phyloP scores from a whole-genome alignment of 1,284 basidiomycete species.

The Retiboletus flavoniger region DNA sequence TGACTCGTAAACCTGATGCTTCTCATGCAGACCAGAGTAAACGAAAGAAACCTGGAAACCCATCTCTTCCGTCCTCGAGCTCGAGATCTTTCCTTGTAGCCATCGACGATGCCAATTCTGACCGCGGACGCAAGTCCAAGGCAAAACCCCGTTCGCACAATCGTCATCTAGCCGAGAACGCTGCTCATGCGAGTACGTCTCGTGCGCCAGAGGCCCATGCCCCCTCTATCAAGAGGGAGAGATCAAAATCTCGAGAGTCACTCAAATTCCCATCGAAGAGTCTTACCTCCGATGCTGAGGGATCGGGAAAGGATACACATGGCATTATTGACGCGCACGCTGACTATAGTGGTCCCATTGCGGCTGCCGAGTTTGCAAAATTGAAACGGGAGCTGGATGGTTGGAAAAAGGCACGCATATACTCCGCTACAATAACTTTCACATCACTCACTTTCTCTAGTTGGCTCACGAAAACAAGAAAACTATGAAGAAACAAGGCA shows the following conservation, averaged over 20 bases:
- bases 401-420: constrained; percentile 48
- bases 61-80: constrained; percentile 15
- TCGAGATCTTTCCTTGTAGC: constrained; percentile 29
- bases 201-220: constrained; percentile 13
- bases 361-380: constrained; percentile 36
- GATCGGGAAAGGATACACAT: constrained; percentile 22
- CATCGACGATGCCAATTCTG: constrained; percentile 27
- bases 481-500: constrained; percentile 52
- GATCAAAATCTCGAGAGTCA: constrained; percentile 34
- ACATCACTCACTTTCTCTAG: constrained; percentile 36
- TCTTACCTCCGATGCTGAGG: constrained; percentile 28
- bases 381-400: constrained; percentile 43
- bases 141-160: constrained; percentile 29
- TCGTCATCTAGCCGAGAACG: constrained; percentile 29
- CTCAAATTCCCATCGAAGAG: constrained; percentile 19
- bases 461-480: constrained; percentile 50
- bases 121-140: constrained; percentile 35
- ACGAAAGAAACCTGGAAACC: constrained; percentile 31
- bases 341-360: constrained; percentile 29
- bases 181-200: constrained; percentile 10
- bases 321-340: constrained; percentile 22
- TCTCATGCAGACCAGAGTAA: constrained; percentile 23
- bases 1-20: constrained; percentile 19
- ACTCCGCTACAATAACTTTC: neutral
- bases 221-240: constrained; percentile 21